Percentiles rank a stretch among this genome's conserved stretches.
phyloP scores from a whole-genome alignment of 1,139 yeast species.

The Yamadazyma epiphylla region DNA sequence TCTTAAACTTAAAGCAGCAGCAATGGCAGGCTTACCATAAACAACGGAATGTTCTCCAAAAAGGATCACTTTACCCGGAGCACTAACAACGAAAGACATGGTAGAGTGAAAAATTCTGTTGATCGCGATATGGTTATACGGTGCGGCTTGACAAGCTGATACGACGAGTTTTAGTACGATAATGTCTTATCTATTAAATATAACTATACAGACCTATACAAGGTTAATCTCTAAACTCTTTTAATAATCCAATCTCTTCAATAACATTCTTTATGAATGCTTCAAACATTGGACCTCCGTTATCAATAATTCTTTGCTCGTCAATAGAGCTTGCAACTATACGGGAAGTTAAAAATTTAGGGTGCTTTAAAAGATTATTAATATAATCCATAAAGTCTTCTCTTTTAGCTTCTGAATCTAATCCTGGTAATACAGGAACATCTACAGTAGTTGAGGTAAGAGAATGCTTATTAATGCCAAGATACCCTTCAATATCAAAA shows the following conservation, averaged over 20 bases:
- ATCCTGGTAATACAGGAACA: slow-evolving; percentile 51
- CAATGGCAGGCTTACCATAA: slow-evolving; percentile 86
- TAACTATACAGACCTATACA: not conserved
- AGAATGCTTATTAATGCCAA: slow-evolving; percentile 14
- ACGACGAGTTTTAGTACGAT: too few species aligned
- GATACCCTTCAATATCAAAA: slow-evolving; percentile 44
- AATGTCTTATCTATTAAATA: too few species aligned
- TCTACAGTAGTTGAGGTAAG: slow-evolving; percentile 13
- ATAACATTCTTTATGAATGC: slow-evolving; percentile 48
- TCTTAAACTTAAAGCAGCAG: slow-evolving; percentile 80
- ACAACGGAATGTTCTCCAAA: slow-evolving; percentile 99
- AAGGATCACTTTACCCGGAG: slow-evolving; percentile 95
- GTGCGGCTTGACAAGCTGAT: too few species aligned
- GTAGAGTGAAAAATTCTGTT: too few species aligned
- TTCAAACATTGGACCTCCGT: slow-evolving; percentile 36
- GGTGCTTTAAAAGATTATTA: slow-evolving; percentile 76
- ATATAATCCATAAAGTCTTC: slow-evolving; percentile 55
- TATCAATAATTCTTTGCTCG: slow-evolving; percentile 52
- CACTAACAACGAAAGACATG: slow-evolving; percentile 68
- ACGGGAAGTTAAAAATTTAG: slow-evolving; percentile 73
- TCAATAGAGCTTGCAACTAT: slow-evolving; percentile 61
- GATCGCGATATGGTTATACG: too few species aligned
- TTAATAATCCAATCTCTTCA: slow-evolving; percentile 54
- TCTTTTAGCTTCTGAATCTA: slow-evolving; percentile 56
- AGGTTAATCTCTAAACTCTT: slow-evolving; percentile 28